Conservation (phyloP, 2,329 filamentous ascomycete genomes). For the Penicillium sp. region DNA sequence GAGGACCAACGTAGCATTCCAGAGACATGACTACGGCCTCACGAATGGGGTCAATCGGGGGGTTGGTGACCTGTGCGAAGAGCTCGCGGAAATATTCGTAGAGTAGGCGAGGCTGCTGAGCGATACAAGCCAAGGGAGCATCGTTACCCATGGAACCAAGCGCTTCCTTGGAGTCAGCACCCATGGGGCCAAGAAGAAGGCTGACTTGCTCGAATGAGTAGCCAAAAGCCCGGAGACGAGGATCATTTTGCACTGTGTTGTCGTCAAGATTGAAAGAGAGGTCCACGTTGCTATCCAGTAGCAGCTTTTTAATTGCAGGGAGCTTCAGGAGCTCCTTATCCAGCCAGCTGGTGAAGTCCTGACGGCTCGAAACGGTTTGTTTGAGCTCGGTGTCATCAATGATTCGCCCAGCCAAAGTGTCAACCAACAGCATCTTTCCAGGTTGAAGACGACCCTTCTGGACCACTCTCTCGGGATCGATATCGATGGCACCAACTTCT, state of each 20-base stretch:
- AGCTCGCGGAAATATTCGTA: slow-evolving; percentile 98
- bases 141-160: slow-evolving; percentile 98
- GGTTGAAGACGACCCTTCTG: slow-evolving; percentile 94
- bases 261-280: slow-evolving; percentile 70
- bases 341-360: slow-evolving; percentile 88
- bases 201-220: slow-evolving; percentile 97
- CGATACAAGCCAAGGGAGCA: slow-evolving; percentile 86
- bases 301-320: slow-evolving; percentile 70
- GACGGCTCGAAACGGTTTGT: slow-evolving; percentile 79
- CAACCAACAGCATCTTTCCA: slow-evolving; percentile 93
- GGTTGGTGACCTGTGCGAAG: slow-evolving; percentile 97
- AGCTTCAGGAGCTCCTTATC: slow-evolving; percentile 83
- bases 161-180: slow-evolving; percentile 94
- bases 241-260: slow-evolving; percentile 78
- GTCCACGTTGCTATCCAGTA: slow-evolving; percentile 61
- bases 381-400: slow-evolving; percentile 95
- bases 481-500: slow-evolving; percentile 89
- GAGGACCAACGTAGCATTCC: slow-evolving; percentile 93
- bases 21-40: slow-evolving; percentile 98
- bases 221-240: slow-evolving; percentile 81
- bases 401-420: slow-evolving; percentile 87
- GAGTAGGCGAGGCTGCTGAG: slow-evolving; percentile 83
- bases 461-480: slow-evolving; percentile 86
- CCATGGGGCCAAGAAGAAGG: slow-evolving; percentile 90
- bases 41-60: slow-evolving; percentile 93